Evolutionary conservation across 2,329 filamentous ascomycete genomes (phyloP), one percentile per base, ranked within the genome.

Genomic region (Neurospora sp.): DNA sequence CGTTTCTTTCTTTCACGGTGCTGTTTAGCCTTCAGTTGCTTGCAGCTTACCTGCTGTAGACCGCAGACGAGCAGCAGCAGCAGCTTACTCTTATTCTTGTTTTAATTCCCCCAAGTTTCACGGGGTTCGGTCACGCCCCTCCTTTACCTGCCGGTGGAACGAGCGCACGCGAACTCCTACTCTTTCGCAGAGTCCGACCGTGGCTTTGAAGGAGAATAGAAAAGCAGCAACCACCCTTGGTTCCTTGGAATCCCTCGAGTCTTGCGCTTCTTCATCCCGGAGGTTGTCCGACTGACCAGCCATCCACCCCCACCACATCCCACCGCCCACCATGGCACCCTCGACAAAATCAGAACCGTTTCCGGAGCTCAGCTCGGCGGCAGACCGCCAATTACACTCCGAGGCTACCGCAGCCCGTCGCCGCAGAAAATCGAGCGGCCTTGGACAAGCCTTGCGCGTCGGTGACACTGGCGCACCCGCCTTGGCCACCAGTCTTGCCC

Each of bases 381-480:
- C 82, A 72, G 83, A 86, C 66, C 72, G 71, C 73, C 83, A 85
- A 75, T 77, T 84, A 73, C 81, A 82, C 75, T 80, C 81, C 66
- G 78, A 80, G 71, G 77, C 76, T 73, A 79, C 78, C 71, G 75
- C 72, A 36, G 73, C 73, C 38, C 83, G 84, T 73, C 82, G 85
- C 70, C 82, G 85, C 73, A 83, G 86, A 73, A 87, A 87, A 81
- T 87, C 85, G 72, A 87, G 85, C 78, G 83, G 81, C 40, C 79
- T 87, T 52, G 85, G 84, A 72, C 80, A 80, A 71, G 84, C 87
- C 68, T 82, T 87, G 72, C 83, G 82, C 67, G 82, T 84, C 66
- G 86, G 85, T 72, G 86, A 87, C 74, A 87, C 84, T 33, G 85
- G 85, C 71, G 84, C 84, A 43, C 85, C 85, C 19, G 84, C 84